Conservation (phyloP, 257 asterid species). For the Ophiorrhiza pumila region DNA sequence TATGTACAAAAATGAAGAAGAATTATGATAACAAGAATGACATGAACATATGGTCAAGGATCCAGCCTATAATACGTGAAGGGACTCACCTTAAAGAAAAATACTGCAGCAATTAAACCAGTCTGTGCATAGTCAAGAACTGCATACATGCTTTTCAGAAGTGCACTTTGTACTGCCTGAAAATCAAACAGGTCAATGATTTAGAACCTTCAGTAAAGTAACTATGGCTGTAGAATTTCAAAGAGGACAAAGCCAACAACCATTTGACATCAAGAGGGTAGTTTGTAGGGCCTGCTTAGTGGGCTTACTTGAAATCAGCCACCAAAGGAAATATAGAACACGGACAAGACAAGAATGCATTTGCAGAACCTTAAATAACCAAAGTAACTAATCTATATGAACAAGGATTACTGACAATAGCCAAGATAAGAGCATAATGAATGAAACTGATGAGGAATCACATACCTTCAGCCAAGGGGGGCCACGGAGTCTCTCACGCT, state of each 20-base stretch:
- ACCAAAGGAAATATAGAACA: not conserved
- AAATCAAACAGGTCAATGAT: slow-evolving; percentile 25
- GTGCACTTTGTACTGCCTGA: slow-evolving; percentile 81
- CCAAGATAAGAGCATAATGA: not conserved
- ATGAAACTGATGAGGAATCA: slow-evolving; percentile 12
- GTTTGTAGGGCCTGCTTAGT: not conserved
- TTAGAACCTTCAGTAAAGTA: slow-evolving; percentile 19
- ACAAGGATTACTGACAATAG: not conserved
- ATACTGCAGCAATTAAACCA: slow-evolving; percentile 95
- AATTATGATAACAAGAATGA: not conserved
- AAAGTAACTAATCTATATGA: not conserved
- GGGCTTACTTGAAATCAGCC: not conserved
- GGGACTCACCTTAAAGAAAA: slow-evolving; percentile 81
- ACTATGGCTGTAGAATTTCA: slow-evolving; percentile 4
- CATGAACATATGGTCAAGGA: not conserved
- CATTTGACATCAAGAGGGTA: not conserved
- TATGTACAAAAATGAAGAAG: too few species aligned
- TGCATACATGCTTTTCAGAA: slow-evolving; percentile 72
- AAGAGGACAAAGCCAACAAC: not conserved
- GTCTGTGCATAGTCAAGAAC: slow-evolving; percentile 98
- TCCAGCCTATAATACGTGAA: not conserved
- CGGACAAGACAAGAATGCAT: not conserved
- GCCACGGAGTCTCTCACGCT: slow-evolving; percentile 93
- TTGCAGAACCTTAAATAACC: not conserved
- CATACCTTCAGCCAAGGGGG: slow-evolving; percentile 97